Evolutionary conservation across 75 land plant genomes (phyloP).

Genomic region (Cryptomeria japonica): DNA sequence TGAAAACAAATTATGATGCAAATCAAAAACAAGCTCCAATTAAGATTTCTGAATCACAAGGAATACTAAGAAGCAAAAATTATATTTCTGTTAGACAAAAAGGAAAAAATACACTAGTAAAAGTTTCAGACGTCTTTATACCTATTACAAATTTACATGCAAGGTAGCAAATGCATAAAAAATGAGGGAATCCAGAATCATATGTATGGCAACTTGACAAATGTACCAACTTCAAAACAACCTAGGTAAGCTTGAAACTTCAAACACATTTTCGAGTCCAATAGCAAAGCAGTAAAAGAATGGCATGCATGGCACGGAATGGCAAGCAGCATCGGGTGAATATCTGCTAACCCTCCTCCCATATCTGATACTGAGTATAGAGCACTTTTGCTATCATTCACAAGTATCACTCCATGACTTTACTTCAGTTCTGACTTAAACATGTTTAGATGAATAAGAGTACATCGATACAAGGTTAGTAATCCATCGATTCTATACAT

Average conservation of each 20-base stretch:
- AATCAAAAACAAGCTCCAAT: conserved; percentile 5
- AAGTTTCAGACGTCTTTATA: background rate
- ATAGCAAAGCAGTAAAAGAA: background rate
- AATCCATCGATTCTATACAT: background rate
- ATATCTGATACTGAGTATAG: background rate
- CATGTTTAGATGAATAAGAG: background rate
- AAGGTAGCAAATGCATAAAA: background rate
- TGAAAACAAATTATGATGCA: conserved; percentile 19
- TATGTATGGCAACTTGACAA: background rate
- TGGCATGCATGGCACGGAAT: background rate
- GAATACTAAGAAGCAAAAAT: background rate
- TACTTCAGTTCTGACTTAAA: background rate
- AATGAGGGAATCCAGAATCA: background rate
- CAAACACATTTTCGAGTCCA: background rate
- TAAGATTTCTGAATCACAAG: background rate
- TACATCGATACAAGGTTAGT: background rate
- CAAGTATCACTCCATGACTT: background rate
- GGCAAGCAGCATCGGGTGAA: background rate
- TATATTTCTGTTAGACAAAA: background rate
- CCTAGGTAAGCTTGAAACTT: background rate
- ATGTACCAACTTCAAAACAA: background rate
- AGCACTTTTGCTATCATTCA: background rate
- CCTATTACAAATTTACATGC: background rate
- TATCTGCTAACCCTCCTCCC: background rate
- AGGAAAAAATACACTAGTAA: background rate